phyloP scores from a whole-genome alignment of 2,329 filamentous ascomycete genomes.

The Byssochlamys sp. region DNA sequence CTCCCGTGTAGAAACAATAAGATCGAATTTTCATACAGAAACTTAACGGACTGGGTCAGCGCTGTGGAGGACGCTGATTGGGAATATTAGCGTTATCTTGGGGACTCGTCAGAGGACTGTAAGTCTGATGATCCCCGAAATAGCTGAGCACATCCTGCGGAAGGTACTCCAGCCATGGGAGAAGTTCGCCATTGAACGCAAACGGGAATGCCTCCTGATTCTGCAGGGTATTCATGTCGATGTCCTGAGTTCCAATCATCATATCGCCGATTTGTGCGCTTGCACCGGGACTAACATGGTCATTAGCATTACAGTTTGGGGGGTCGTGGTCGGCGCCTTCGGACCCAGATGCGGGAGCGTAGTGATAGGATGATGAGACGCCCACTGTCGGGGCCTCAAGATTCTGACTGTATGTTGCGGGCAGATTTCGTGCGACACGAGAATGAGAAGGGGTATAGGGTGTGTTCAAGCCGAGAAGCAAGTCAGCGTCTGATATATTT shows the following conservation, averaged over 20 bases:
- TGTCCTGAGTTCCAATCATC: conserved; percentile 66
- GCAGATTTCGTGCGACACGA: conserved; percentile 14
- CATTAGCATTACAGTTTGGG: conserved; percentile 8
- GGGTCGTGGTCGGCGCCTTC: conserved; percentile 8
- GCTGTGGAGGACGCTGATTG: conserved; percentile 12
- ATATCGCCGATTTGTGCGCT: conserved; percentile 34
- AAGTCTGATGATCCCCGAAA: conserved; percentile 34
- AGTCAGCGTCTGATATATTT: conserved; percentile 24
- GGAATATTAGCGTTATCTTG: conserved; percentile 10
- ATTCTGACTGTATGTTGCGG: conserved; percentile 14
- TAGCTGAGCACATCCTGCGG: conserved; percentile 56
- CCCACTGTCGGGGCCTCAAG: conserved; percentile 11
- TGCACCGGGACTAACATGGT: conserved; percentile 9
- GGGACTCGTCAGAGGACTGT: conserved; percentile 20
- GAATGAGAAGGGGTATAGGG: conserved; percentile 25
- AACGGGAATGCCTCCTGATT: conserved; percentile 32
- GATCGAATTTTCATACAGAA: conserved; percentile 6
- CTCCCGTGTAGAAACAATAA: not conserved
- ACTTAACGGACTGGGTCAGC: not conserved
- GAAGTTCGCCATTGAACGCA: conserved; percentile 47
- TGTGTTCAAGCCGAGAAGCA: conserved; percentile 42
- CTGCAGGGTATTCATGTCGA: conserved; percentile 59
- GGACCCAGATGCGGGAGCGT: conserved; percentile 9
- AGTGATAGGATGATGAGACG: conserved; percentile 16
- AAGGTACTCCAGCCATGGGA: conserved; percentile 67